Evolutionary conservation across 2,329 filamentous ascomycete genomes (phyloP).

Genomic region (Coleophoma cylindrospora): DNA sequence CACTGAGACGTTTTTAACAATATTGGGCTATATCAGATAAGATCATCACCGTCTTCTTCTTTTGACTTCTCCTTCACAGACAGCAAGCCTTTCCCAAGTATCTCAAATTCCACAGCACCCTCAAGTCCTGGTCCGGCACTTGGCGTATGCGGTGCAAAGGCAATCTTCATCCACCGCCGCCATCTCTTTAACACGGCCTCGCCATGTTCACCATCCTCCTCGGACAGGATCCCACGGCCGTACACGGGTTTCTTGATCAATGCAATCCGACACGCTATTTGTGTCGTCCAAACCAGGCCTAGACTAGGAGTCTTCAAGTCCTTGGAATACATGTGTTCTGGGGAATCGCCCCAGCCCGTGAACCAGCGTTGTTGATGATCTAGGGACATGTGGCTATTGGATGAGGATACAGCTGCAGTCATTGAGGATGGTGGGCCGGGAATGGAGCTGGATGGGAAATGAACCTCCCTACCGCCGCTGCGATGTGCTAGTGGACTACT

Average conservation of each 20-base stretch:
- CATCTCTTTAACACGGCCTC: conserved; percentile 51
- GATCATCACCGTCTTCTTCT: conserved; percentile 5
- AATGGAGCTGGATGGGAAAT: conserved; percentile 19
- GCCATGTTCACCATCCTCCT: conserved; percentile 34
- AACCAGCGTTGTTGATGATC: conserved; percentile 94
- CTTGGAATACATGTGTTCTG: conserved; percentile 30
- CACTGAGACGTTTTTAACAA: no score
- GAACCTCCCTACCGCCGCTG: conserved; percentile 1
- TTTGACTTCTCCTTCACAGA: conserved; percentile 13
- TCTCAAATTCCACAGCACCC: conserved; percentile 66
- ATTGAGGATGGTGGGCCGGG: conserved; percentile 18
- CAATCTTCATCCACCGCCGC: conserved; percentile 79
- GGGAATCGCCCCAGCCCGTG: conserved; percentile 85
- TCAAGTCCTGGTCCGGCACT: conserved; percentile 42
- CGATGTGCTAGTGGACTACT: conserved; percentile 20
- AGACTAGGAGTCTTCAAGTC: conserved; percentile 77
- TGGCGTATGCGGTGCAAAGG: conserved; percentile 75
- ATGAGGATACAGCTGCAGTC: conserved; percentile 15
- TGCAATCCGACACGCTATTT: conserved; percentile 77
- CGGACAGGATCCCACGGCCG: conserved; percentile 28
- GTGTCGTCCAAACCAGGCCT: conserved; percentile 86
- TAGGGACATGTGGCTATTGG: conserved; percentile 57
- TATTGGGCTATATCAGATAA: no score
- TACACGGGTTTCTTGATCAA: conserved; percentile 65
- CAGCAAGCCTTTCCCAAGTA: conserved; percentile 60